Evolutionary conservation across 345 rosid genomes (phyloP), one percentile per base, ranked within the genome.

Genomic region (Aquilaria sinensis): DNA sequence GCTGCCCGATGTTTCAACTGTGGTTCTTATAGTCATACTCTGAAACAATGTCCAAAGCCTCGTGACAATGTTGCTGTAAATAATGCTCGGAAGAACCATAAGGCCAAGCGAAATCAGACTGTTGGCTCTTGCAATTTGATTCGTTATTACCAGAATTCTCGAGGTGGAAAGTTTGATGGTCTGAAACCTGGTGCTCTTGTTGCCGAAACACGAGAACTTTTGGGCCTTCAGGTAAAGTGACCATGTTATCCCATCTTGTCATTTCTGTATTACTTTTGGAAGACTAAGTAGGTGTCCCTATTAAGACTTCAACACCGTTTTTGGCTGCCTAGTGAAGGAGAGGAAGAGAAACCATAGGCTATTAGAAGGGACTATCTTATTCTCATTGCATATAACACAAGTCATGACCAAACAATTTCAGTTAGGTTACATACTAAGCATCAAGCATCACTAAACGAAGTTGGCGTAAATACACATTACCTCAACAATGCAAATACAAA

Each of bases 1-100:
- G 86, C 96, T 70, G 66, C 85, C 53, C 96, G 97, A 12, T 91
- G 99, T 78, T 94, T 91, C 80, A 94, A 94, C 59, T 94, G 99
- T 63, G 89, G 96, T 57, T 79, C 92, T 10, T 95, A 95, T 71
- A 85, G 74, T 75, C 99, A 95, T 87, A 68, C 97, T 52, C 10
- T 95, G 60, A 91, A 72, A 77, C 93, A 91, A 56, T 95, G 99
- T 74, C 81, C 80, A 63, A 90, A 83, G 75, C 99, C 99, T 61
- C 89, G 89, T 50, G 83, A 95, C 59, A 81, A 75, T 76, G 76
- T 57, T 65, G 97, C 97, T 9, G 92, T 95, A 61, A 89, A 53
- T 74, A 78, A 60, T 78, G 99, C 99, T 50, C 86, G 99, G 52
- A 85, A 84, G 61, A 82, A 82, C 51, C 96, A 75, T 34, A 87